Evolutionary conservation across 768 basidiomycete genomes (phyloP), one percentile per base, ranked within the genome.

Genomic region (Amylocystis lapponica): DNA sequence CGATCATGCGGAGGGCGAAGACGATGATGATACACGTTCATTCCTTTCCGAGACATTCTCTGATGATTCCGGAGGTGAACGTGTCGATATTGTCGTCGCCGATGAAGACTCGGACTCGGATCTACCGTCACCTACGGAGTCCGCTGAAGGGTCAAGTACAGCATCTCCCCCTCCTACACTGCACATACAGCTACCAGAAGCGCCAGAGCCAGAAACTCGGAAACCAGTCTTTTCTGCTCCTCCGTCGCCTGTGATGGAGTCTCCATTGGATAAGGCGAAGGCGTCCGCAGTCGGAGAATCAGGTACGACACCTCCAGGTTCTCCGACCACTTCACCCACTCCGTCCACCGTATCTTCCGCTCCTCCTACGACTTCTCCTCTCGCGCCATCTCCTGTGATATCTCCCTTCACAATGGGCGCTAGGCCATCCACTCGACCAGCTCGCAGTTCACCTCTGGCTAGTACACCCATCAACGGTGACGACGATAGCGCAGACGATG

Each of bases 371-470:
- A 46, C 65, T 3, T 47, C 59, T 16, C n/a, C n/a, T n/a, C 56
- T 57, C 12, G 45, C 53, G 6, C 45, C 55, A 2, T 31, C 37
- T 5, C 52, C 59, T 16, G 25, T 48, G 12, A 35, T 39, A 12
- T 68, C 76, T 17, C 62, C 68, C 3, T 58, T 81, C 25, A 71
- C 72, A 19, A 57, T 74, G 14, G 77, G 79, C 16, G n/a, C n/a
- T n/a, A 70, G 83, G 29, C 78, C 78, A 1, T 80, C 74, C 36
- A 73, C 83, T 7, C 75, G 81, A 6, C 86, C 86, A 0, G 61
- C 71, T 3, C 78, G 83, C n/a, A 89, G 87, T 51, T 88, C 87
- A 3, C 87, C 87, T 2, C 66, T 89, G 37, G 81, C 86, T 4
- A 78, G 62, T 44, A 67, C 71, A 5, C 40, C 66, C 66, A 43